Percentiles rank a stretch among this genome's conserved stretches.
Evolutionary conservation across 75 land plant genomes (phyloP).

Genomic region (Picea glauca): DNA sequence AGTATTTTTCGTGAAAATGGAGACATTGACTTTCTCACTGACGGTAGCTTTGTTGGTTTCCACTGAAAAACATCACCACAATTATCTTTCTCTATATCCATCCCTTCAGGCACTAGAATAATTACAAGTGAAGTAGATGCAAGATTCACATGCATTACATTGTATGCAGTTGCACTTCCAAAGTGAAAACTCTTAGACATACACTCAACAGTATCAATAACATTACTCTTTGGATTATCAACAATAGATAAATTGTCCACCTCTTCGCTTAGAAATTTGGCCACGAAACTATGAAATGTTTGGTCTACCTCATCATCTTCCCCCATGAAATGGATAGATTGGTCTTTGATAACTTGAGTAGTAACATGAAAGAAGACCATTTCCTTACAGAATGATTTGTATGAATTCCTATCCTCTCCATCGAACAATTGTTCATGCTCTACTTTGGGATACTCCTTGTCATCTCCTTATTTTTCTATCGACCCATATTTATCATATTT

Average conservation of each 20-base stretch:
- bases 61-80: slow-evolving; percentile 1
- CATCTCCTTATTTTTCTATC: too few relatives aligned
- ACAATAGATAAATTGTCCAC: background rate
- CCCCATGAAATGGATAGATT: too few relatives aligned
- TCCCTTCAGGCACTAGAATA: background rate
- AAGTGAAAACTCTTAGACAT: background rate
- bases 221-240: background rate
- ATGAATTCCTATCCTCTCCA: too few relatives aligned
- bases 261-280: too few relatives aligned
- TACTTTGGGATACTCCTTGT: too few relatives aligned
- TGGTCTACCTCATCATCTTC: too few relatives aligned
- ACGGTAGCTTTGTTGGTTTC: slow-evolving; percentile 19
- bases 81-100: background rate
- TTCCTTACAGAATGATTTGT: too few relatives aligned
- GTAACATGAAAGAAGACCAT: too few relatives aligned
- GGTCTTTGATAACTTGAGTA: too few relatives aligned
- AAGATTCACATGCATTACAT: background rate
- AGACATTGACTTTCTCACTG: slow-evolving; percentile 39
- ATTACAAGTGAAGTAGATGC: background rate
- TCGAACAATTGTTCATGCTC: too few relatives aligned
- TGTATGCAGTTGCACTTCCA: background rate
- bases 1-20: slow-evolving; percentile 48
- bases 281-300: too few relatives aligned
- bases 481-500: too few relatives aligned
- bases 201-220: background rate